Percentiles rank a stretch among this genome's conserved stretches.
Evolutionary conservation across 2,329 filamentous ascomycete genomes (phyloP).

Genomic region (Juglanconis oblonga): DNA sequence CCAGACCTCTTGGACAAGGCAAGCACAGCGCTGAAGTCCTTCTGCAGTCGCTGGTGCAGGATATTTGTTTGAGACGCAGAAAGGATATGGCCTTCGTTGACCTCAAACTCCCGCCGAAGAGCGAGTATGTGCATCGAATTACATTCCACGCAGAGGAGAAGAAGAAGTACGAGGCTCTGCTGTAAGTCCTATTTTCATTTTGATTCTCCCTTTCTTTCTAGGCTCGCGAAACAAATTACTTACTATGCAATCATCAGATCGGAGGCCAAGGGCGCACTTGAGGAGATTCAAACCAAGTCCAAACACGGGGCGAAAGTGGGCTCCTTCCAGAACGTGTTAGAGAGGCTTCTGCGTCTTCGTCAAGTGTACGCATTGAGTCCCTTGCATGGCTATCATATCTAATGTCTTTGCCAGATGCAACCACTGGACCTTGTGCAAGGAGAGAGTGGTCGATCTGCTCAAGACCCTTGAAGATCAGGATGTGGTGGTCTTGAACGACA

Average conservation of each 20-base stretch:
- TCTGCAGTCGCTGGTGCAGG: conserved; percentile 74
- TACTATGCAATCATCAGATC: conserved; percentile 37
- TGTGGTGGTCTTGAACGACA: conserved; percentile 66
- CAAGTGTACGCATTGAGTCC: conserved; percentile 54
- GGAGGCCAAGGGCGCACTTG: conserved; percentile 71
- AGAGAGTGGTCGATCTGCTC: conserved; percentile 71
- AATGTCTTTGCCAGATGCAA: conserved; percentile 57
- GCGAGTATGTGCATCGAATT: conserved; percentile 74
- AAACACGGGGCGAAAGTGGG: conserved; percentile 40
- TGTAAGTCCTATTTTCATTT: conserved; percentile 42
- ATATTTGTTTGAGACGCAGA: conserved; percentile 74
- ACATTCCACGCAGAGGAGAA: conserved; percentile 71
- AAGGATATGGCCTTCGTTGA: conserved; percentile 91
- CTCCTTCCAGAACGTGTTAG: conserved; percentile 72
- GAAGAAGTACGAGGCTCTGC: conserved; percentile 72
- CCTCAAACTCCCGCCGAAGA: conserved; percentile 71
- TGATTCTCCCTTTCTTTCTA: neutral
- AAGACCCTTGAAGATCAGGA: conserved; percentile 65
- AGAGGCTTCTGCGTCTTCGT: conserved; percentile 76
- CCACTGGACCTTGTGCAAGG: conserved; percentile 79
- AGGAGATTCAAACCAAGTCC: conserved; percentile 51
- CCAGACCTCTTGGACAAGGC: conserved; percentile 61
- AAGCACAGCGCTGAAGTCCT: conserved; percentile 58
- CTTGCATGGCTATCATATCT: conserved; percentile 22
- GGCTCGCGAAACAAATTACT: neutral